Conservation (phyloP, 2,329 filamentous ascomycete genomes). For the Colletotrichum melonis region DNA sequence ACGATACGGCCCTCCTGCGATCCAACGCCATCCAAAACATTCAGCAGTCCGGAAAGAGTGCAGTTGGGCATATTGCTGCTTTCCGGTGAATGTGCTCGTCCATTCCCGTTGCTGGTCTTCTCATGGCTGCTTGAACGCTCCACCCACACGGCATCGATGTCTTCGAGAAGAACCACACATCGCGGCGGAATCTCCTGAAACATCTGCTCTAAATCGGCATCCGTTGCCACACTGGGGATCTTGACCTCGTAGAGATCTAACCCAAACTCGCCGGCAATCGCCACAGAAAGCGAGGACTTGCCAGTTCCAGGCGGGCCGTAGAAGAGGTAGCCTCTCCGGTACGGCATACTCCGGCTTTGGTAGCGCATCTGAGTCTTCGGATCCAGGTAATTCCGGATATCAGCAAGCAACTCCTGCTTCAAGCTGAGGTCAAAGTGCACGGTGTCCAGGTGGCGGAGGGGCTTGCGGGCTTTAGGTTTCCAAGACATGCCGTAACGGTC, state of each 20-base stretch:
- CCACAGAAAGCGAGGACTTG: slow-evolving; percentile 67
- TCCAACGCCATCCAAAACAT: slow-evolving; percentile 77
- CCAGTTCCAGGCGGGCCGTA: slow-evolving; percentile 73
- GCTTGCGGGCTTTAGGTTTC: slow-evolving; percentile 60
- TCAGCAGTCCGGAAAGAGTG: slow-evolving; percentile 75
- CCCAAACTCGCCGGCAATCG: slow-evolving; percentile 62
- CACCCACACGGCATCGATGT: slow-evolving; percentile 59
- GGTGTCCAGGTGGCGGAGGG: slow-evolving; percentile 61
- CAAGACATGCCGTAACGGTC: slow-evolving; percentile 59
- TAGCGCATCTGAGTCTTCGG: slow-evolving; percentile 67
- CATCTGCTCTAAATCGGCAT: slow-evolving; percentile 61
- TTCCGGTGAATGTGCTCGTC: slow-evolving; percentile 21
- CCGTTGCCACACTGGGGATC: slow-evolving; percentile 60
- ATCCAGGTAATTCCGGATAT: slow-evolving; percentile 64
- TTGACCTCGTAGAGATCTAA: slow-evolving; percentile 62
- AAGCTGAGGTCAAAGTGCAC: slow-evolving; percentile 60
- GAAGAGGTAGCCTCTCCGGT: slow-evolving; percentile 68
- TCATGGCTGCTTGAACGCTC: slow-evolving; percentile 39
- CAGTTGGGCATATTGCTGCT: slow-evolving; percentile 40
- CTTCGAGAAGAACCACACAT: slow-evolving; percentile 66
- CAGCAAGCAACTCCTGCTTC: slow-evolving; percentile 59
- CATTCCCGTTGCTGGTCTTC: slow-evolving; percentile 33
- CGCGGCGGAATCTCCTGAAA: slow-evolving; percentile 64
- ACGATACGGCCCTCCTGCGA: slow-evolving; percentile 77
- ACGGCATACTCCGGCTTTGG: slow-evolving; percentile 63